Evolutionary conservation across 1,284 basidiomycete genomes (phyloP).

Genomic region (Cyathus pygmaeus): DNA sequence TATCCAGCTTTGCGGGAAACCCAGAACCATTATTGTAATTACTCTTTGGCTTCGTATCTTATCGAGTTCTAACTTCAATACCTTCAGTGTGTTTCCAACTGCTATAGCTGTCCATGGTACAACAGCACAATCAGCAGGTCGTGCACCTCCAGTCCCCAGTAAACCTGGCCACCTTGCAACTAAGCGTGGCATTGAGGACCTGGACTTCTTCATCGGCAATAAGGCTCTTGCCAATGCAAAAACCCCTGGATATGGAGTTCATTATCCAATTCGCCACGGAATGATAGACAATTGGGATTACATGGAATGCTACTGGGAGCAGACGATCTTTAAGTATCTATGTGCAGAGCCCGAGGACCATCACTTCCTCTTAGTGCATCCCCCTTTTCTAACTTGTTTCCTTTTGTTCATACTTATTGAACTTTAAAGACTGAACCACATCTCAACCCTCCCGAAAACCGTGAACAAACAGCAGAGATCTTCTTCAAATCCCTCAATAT

Average conservation of each 20-base stretch:
- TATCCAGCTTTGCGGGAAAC: conserved; percentile 92
- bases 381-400: background rate
- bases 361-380: conserved; percentile 89
- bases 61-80: background rate
- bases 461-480: conserved; percentile 99
- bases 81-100: conserved; percentile 88
- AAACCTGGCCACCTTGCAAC: conserved; percentile 95
- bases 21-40: conserved; percentile 94
- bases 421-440: conserved; percentile 91
- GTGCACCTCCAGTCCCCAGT: conserved; percentile 80
- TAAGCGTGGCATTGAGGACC: conserved; percentile 97
- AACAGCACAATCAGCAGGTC: conserved; percentile 62
- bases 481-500: conserved; percentile 99
- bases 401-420: background rate
- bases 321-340: conserved; percentile 99
- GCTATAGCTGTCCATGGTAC: conserved; percentile 90
- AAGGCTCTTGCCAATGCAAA: conserved; percentile 96
- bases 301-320: conserved; percentile 99
- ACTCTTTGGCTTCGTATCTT: conserved; percentile 6
- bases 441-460: conserved; percentile 97
- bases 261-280: conserved; percentile 98
- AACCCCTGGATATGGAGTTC: conserved; percentile 89
- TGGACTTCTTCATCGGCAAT: conserved; percentile 99
- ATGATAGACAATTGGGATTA: conserved; percentile 99
- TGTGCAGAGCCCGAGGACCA: conserved; percentile 99